Base-by-base conservation (phyloP, 176 grass and related monocot genomes). In the Avena eriantha region DNA sequence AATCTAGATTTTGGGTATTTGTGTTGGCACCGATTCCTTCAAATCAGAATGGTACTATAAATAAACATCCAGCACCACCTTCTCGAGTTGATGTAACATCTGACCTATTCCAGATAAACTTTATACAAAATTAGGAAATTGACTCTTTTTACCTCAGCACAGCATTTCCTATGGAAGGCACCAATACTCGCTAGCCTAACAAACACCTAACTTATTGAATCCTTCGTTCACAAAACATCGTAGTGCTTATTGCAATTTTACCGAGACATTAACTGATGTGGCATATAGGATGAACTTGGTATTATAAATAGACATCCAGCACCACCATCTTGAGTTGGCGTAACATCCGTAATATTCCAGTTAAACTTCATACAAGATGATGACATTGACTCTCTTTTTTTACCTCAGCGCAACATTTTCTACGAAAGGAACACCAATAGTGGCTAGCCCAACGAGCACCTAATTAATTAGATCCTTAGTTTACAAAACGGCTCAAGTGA, bases 1-100 rank as follows among this genome's bases (percentile, higher is more conserved):
- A 23, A 65, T 48, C 1, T 54, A 73, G 36, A 29, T 33, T 73
- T 84, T 39, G 8, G 46, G 14, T 31, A 34, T 75, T 65, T 55
- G 23, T 12, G 45, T 50, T 4, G 31, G 23, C 29, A 54, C 54
- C 1, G n/a, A 56, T 24, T 54, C 33, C 82, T 43, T 68, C 72
- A 58, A 63, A 35, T 79, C 64, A 53, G 8, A 45, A 79, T 7
- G 6, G 33, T 72, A 71, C 3, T 43, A 49, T 14, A 49, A 36
- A 71, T 78, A 9, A 13, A 9, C n/a, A 56, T 80, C 17, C 33
- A 73, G 43, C 23, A 65, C 41, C 23, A 78, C 34, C 21, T 3
- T 84, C 16, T 34, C 56, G 29, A 54, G n/a, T 81, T 53, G 12
- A 81, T 74, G 53, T 46, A 34, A 33, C 78, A 45, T 80, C 55